Evolutionary conservation across 768 basidiomycete genomes (phyloP).

Genomic region (Russula emetica): DNA sequence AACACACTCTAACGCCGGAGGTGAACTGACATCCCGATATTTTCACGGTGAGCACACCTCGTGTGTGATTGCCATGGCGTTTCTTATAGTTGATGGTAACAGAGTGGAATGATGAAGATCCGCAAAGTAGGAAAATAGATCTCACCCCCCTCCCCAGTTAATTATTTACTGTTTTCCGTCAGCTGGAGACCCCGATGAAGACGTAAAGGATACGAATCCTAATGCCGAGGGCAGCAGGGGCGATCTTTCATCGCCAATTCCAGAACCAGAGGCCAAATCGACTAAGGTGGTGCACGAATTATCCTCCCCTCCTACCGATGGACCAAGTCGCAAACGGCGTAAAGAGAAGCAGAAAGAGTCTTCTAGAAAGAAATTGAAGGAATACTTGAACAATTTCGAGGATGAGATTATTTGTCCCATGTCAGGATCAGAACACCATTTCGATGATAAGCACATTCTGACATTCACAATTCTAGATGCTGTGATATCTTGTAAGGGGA

Average conservation of each 20-base stretch:
- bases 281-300: constrained; percentile 15
- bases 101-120: background rate
- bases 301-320: constrained; percentile 2
- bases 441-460: constrained; percentile 1
- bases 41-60: constrained; percentile 13
- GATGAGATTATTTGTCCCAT: constrained; percentile 68
- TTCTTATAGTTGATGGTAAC: background rate
- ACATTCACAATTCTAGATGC: constrained; percentile 44
- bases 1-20: background rate
- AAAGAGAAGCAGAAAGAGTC: constrained; percentile 45
- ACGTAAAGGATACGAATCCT: background rate
- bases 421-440: constrained; percentile 37
- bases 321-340: constrained; percentile 29
- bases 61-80: background rate
- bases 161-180: background rate
- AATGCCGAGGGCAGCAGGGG: background rate
- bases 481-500: constrained; percentile 60
- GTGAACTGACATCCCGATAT: constrained; percentile 15
- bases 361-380: constrained; percentile 29
- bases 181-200: background rate
- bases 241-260: background rate
- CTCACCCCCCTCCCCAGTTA: background rate
- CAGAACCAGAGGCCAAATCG: constrained; percentile 4
- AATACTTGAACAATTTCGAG: constrained; percentile 48
- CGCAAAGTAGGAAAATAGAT: constrained; percentile 6